Base-by-base conservation (phyloP, 768 basidiomycete genomes). In the Xanthoconium purpureum region DNA sequence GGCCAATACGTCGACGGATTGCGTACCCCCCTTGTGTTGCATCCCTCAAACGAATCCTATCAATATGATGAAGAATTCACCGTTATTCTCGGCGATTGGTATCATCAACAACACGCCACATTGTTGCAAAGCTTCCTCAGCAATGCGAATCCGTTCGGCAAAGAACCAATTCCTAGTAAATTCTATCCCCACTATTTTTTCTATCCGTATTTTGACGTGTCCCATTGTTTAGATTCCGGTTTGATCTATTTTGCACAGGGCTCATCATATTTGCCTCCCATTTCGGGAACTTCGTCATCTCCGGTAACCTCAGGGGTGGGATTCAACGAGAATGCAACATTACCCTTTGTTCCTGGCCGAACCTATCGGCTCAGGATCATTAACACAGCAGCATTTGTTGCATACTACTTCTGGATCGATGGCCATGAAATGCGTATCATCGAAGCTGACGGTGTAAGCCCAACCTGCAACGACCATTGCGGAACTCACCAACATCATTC, bases 1-100 rank as follows among this genome's bases (percentile, higher is more conserved):
- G 90, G 92, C n/a, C 91, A 94, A 78, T 96, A 97, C 64, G 88
- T 90, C 47, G 95, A 98, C 63, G 95, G 96, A 18, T 80, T 98
- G 2, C 87, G 94, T n/a, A 79, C 93, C 0, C 92, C 95, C 1
- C 69, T 97, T 44, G 66, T 95, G 47, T 81, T 98, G 49, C 89
- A 89, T 64, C 85, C 87, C 6, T 72, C 77, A 2, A 76, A 75
- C 51, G 88, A 89, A 71, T 78, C 75, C 18, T 81, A 92, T 69
- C 71, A 59, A 10, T 98, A 97, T 71, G 94, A 98, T 70, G 91
- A 88, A 29, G 96, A 98, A 62, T 94, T 84, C 74, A 95, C 90
- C 18, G 76, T 98, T 60, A 67, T 94, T 56, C 75, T 98, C 2
- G 82, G 85, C 6, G 95, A 98, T 70, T 98, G 96, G 95, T 98